Evolutionary conservation across 768 basidiomycete genomes (phyloP).

Genomic region (Terana coerulea): DNA sequence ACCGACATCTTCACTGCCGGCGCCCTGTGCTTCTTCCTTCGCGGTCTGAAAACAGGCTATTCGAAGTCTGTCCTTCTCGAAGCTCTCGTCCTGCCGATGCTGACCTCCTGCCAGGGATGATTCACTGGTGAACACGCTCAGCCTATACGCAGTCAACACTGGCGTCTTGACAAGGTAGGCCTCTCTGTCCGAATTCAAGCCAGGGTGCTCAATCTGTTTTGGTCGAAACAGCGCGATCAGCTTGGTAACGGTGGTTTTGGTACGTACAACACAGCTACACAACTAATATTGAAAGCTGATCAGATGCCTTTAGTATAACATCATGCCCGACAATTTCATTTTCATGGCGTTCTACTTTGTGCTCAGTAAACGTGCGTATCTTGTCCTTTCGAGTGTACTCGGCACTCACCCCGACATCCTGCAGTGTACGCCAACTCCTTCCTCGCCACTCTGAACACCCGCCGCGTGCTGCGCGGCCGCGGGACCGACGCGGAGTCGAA

Average conservation of each 20-base stretch:
- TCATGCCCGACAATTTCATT: slow-evolving; percentile 50
- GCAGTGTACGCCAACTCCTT: slow-evolving; percentile 65
- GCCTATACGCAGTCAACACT: slow-evolving; percentile 60
- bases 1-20: slow-evolving; percentile 51
- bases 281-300: background rate
- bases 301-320: slow-evolving; percentile 45
- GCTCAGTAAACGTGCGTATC: slow-evolving; percentile 55
- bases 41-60: slow-evolving; percentile 48
- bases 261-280: slow-evolving; percentile 27
- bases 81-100: background rate
- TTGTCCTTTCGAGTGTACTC: background rate
- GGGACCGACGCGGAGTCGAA: slow-evolving; percentile 45
- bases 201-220: background rate
- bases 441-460: slow-evolving; percentile 64
- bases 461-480: slow-evolving; percentile 47
- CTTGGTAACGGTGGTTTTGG: slow-evolving; percentile 51
- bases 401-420: background rate
- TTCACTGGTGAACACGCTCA: slow-evolving; percentile 52
- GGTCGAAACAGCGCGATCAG: slow-evolving; percentile 44
- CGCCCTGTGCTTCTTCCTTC: slow-evolving; percentile 52
- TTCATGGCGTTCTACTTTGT: slow-evolving; percentile 62
- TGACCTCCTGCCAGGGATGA: slow-evolving; percentile 38
- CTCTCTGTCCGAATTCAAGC: background rate
- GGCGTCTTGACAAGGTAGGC: slow-evolving; percentile 57
- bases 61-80: slow-evolving; percentile 28